Base-by-base conservation (phyloP, 2,329 filamentous ascomycete species). In the Pestalotiopsis fici region DNA sequence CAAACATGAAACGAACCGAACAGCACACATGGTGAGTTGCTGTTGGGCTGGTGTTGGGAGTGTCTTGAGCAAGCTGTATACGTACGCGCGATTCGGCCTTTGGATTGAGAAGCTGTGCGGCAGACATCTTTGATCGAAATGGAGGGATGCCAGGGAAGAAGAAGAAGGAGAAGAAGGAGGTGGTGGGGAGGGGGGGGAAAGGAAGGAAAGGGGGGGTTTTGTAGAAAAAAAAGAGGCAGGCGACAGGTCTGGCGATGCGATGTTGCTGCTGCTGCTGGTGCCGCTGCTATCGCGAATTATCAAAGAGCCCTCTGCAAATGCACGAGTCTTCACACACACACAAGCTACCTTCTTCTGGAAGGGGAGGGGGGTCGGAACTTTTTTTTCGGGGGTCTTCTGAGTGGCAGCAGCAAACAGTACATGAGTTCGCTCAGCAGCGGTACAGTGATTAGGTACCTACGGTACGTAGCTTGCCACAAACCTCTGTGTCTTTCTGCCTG, bases 61-160 rank as follows among this genome's bases (percentile, higher is more conserved):
- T 35, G 31, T 35, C 31, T 35, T 7, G 31, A n/a, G 31, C 31
- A 35, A 35, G n/a, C n/a, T 35, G 31, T n/a, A 11, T 70, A 85
- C 92, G 76, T 87, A 97, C 94, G 84, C 96, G 91, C 76, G 95
- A 98, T 86, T 99, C 96, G 78, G 96, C 96, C 87, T 99, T 99
- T 70, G 96, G 96, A 83, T 99, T 99, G 73, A 99, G 91, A 78
- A 99, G 91, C 85, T 98, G 95, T 78, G 96, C 95, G 75, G 96
- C 96, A 84, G 95, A 98, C 96, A 98, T 98, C 70, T 73, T 35
- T 81, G 70, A 63, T 62, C 37, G 55, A 21, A 25, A 11, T 31
- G 31, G 12, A 3, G 39, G 15, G 21, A 25, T 11, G 27, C 23
- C 23, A n/a, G 18, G 56, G 21, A 50, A 15, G 39, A 23, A 35